Base-by-base conservation (phyloP, 208 protist genomes). In the Trypanosoma avium region DNA sequence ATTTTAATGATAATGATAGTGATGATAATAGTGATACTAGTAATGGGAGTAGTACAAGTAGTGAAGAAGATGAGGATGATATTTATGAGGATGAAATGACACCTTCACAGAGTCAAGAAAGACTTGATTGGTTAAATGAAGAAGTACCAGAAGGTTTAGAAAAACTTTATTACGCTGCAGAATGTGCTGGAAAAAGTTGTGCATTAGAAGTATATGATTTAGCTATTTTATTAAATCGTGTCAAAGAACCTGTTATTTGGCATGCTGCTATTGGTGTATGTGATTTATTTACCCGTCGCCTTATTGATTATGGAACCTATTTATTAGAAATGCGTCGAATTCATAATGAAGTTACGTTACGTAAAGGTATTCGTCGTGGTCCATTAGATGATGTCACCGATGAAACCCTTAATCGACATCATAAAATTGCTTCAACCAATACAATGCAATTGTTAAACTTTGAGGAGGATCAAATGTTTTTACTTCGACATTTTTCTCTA, bases 261-360 rank as follows among this genome's bases (percentile, higher is more conserved):
- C 84, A 95, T 67, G 86, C 90, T 8, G 86, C 86, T 5, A 67
- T 95, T 0, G 90, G 90, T 1, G 79, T 93, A 33, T 87, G 83
- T 42, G 90, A 95, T 63, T 56, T 95, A 9, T 90, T 91, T 43
- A 57, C 56, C 15, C 82, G 90, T 0, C 78, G 86, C 0, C 74
- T 86, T 13, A 84, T 95, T 46, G 86, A 93, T 67, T 95, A 93
- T 71, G 75, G 74, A 27, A 83, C 75, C 10, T 95, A 95, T 65
- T 50, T 93, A 8, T 70, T 90, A 4, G 84, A 87, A 47, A 90
- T 93, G 84, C 79, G 77, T 8, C 90, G 79, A 9, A 59, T 95
- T 17, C 84, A 90, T 46, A 88, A 90, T 60, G 85, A 86, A 43
- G 90, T 95, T 22, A 77, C 84, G 10, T 66, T 92, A 24, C 78